Base-by-base conservation (phyloP, 768 basidiomycete genomes). In the Tricholomella constricta region DNA sequence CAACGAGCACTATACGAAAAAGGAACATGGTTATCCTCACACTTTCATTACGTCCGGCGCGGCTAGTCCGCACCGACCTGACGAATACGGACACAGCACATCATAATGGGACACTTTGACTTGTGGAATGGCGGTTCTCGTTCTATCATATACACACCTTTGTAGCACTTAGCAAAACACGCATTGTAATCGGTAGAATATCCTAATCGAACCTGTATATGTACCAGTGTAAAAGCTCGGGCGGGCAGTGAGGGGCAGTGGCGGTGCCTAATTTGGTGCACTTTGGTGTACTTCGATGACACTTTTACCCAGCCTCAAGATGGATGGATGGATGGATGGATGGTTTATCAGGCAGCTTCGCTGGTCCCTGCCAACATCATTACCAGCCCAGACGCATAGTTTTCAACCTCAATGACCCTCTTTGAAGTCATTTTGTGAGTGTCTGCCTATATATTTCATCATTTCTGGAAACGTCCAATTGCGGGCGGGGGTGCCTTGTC, bases 91-190 rank as follows among this genome's bases (percentile, higher is more conserved):
- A 48, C 22, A 20, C 48, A 19, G 20, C 23, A n/a, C 35, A 34
- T 35, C 6, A n/a, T 22, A 11, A 25, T 25, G 7, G 36, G 48
- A 32, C 26, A 23, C 25, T 22, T 23, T 38, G 25, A 7, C 29
- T 14, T 22, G 12, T 36, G 10, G 25, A 17, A 36, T 46, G 23
- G 43, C 35, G 5, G 25, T 32, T 49, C 26, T 34, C 23, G 10
- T 17, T 14, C 31, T 35, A n/a, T 34, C 3, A 15, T 20, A 22
- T 20, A 44, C 25, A 45, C 17, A 23, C 43, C 54, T 50, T 6
- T 51, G 45, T 51, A 51, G 49, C 55, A 42, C 17, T 23, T 49
- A 56, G 51, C 49, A 56, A 15, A n/a, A 19, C 29, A 17, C 37
- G 10, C 31, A 34, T 22, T 26, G 29, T 50, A 4, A 41, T 42